Conservation (phyloP, 139 green algal species). For the Ostreobium quekettii region DNA sequence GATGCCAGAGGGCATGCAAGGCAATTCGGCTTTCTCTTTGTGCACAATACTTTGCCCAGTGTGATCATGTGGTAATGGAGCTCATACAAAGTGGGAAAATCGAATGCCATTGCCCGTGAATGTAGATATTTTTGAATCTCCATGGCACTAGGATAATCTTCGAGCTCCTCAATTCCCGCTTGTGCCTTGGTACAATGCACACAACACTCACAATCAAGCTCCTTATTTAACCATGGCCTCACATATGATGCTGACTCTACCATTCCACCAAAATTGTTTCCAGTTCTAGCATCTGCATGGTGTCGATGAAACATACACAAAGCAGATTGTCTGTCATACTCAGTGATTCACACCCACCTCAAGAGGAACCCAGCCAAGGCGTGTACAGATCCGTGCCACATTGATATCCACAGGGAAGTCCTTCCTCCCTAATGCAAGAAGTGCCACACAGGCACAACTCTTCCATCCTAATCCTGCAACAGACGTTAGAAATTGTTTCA, state of each 20-base stretch:
- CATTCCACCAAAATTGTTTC: too few species aligned
- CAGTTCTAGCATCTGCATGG: too few species aligned
- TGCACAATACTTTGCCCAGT: constrained; percentile 76
- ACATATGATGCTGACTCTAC: too few species aligned
- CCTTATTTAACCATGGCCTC: too few species aligned
- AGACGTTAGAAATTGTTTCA: constrained; percentile 11
- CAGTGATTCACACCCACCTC: constrained; percentile 24
- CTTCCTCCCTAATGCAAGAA: constrained; percentile 44
- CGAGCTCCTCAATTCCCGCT: constrained; percentile 49
- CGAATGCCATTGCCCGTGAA: constrained; percentile 42
- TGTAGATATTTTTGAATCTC: constrained; percentile 56
- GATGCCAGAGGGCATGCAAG: constrained; percentile 52
- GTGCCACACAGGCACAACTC: constrained; percentile 60
- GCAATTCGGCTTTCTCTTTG: constrained; percentile 69
- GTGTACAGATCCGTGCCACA: constrained; percentile 58
- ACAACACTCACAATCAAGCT: too few species aligned
- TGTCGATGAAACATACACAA: too few species aligned
- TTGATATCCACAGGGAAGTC: constrained; percentile 76
- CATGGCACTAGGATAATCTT: constrained; percentile 60
- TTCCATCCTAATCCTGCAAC: constrained; percentile 58
- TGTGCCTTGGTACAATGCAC: too few species aligned
- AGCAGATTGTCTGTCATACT: too few species aligned
- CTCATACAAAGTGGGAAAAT: constrained; percentile 70
- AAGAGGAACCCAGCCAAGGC: constrained; percentile 67
- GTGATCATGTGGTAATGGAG: constrained; percentile 91